phyloP scores from a whole-genome alignment of 2,329 filamentous ascomycete genomes.

The Stagonosporopsis vannaccii region DNA sequence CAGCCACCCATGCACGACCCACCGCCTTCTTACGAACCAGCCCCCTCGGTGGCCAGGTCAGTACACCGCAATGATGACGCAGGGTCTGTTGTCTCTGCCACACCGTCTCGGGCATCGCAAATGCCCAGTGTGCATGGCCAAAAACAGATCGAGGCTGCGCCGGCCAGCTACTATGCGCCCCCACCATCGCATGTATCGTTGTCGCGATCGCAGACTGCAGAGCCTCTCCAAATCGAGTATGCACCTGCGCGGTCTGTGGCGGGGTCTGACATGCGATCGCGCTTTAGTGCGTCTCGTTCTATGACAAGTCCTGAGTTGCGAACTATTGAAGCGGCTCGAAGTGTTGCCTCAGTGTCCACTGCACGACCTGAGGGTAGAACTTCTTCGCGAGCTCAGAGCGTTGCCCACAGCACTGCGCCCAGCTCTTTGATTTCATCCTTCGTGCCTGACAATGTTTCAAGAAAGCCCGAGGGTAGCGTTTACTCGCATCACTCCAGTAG shows the following conservation, averaged over 20 bases:
- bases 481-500: constrained; percentile 44
- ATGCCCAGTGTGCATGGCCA: constrained; percentile 27
- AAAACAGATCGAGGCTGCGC: constrained; percentile 52
- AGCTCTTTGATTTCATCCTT: constrained; percentile 50
- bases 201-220: constrained; percentile 35
- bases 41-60: constrained; percentile 29
- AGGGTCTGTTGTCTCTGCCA: constrained; percentile 43
- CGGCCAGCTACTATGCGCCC: constrained; percentile 44
- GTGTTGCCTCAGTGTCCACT: constrained; percentile 25
- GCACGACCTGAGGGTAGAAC: constrained; percentile 22
- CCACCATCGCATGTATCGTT: constrained; percentile 41
- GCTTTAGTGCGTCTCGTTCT: constrained; percentile 38
- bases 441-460: constrained; percentile 40
- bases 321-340: constrained; percentile 32
- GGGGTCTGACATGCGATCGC: constrained; percentile 34
- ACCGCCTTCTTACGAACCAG: constrained; percentile 41
- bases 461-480: constrained; percentile 42
- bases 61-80: constrained; percentile 50
- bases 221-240: constrained; percentile 45
- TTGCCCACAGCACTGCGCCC: constrained; percentile 36
- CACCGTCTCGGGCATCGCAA: constrained; percentile 31
- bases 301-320: constrained; percentile 41
- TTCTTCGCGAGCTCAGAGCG: constrained; percentile 27
- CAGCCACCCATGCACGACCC: constrained; percentile 37
- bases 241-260: constrained; percentile 41